phyloP scores from a whole-genome alignment of 2,329 filamentous ascomycete species.

The Stenocarpella maydis region DNA sequence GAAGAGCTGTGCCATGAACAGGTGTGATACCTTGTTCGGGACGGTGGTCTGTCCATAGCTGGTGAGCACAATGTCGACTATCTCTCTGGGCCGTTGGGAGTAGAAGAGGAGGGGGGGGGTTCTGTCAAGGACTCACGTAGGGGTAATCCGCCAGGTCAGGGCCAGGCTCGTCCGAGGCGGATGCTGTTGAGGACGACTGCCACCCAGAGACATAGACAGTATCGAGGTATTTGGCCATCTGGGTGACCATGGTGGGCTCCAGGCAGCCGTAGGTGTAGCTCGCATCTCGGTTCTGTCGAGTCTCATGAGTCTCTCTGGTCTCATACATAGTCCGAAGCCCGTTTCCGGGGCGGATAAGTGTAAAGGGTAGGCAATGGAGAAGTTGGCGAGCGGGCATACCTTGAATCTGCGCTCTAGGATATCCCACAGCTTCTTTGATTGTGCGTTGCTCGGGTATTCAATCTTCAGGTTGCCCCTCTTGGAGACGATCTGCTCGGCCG shows the following conservation, averaged over 20 bases:
- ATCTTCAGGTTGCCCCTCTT: constrained; percentile 93
- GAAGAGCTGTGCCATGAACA: constrained; percentile 99
- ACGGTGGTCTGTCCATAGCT: constrained; percentile 81
- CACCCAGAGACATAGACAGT: constrained; percentile 99
- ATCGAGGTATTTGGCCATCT: constrained; percentile 99
- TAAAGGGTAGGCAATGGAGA: background rate
- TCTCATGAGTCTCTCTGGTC: background rate
- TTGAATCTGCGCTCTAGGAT: constrained; percentile 88
- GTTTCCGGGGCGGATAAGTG: background rate
- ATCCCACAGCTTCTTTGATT: constrained; percentile 94
- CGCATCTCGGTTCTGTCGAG: constrained; percentile 75
- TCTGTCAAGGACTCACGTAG: constrained; percentile 66
- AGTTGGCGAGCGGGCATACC: constrained; percentile 57
- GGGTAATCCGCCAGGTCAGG: constrained; percentile 99
- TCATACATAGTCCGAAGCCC: background rate
- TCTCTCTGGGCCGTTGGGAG: background rate
- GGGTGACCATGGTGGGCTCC: constrained; percentile 97
- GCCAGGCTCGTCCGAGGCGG: constrained; percentile 92
- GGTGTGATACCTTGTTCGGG: constrained; percentile 95
- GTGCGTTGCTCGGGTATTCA: constrained; percentile 87
- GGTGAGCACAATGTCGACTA: constrained; percentile 50
- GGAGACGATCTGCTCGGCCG: constrained; percentile 94
- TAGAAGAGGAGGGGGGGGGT: no score
- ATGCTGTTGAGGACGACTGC: constrained; percentile 98
- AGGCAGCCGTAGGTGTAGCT: constrained; percentile 97